Conservation (phyloP, 257 asterid genomes). For the Cynanchum wilfordii region DNA sequence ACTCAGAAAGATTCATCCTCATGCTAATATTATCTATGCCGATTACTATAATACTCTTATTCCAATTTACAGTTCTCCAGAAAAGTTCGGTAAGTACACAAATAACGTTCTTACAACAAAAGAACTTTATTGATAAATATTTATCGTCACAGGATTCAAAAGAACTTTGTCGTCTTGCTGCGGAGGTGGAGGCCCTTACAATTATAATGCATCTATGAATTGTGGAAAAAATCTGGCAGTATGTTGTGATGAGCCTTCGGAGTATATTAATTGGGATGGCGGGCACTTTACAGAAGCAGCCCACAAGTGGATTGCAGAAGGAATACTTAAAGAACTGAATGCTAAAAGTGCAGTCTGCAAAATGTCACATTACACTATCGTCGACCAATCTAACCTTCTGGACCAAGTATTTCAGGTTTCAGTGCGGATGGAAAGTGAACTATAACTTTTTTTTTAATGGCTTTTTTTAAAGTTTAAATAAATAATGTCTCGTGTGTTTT, state of each 20-base stretch:
- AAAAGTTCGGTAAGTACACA: constrained; percentile 18
- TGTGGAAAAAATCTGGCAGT: constrained; percentile 14
- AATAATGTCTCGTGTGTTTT: too few species aligned
- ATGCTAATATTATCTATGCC: constrained; percentile 36
- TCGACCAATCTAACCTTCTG: too few species aligned
- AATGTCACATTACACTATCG: too few species aligned
- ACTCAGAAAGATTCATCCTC: constrained; percentile 26
- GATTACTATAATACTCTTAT: constrained; percentile 45
- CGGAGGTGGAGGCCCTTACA: constrained; percentile 27
- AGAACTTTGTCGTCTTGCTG: constrained; percentile 17
- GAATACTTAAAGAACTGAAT: constrained; percentile 10
- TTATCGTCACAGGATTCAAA: constrained; percentile 17
- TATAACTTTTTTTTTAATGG: too few species aligned
- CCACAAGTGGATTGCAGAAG: constrained; percentile 12
- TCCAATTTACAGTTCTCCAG: constrained; percentile 21
- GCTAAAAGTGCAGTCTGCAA: too few species aligned
- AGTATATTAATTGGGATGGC: constrained; percentile 17
- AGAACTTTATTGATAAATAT: too few species aligned
- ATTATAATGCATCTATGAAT: not conserved
- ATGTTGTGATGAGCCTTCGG: too few species aligned
- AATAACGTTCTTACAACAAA: too few species aligned
- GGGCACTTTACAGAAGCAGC: constrained; percentile 24
- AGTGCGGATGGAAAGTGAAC: too few species aligned
- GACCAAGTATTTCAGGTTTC: too few species aligned
- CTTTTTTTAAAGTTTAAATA: too few species aligned